A percentile compares a stretch with the other conserved stretches of the same genome.
phyloP scores from a whole-genome alignment of 768 basidiomycete genomes.

The Termitomyces sp. region DNA sequence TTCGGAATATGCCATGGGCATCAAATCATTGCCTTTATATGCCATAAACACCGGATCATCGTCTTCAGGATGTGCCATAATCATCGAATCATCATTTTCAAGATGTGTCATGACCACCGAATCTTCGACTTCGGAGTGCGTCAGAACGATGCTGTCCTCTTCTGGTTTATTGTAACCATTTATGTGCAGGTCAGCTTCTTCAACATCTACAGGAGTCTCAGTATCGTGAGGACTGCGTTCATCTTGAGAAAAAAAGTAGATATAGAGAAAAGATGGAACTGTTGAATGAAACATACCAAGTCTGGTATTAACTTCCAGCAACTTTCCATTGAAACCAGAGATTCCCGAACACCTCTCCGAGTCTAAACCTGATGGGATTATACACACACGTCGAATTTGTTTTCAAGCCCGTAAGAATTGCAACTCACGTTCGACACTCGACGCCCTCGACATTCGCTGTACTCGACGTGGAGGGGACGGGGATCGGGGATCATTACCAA shows the following conservation, averaged over 20 bases:
- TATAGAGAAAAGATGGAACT: not conserved
- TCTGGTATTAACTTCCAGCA: not conserved
- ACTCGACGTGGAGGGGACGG: not conserved
- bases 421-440: not conserved
- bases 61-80: no score
- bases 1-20: no score
- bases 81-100: no score
- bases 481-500: not conserved
- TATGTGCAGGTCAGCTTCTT: not conserved
- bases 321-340: not conserved
- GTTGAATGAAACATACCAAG: not conserved
- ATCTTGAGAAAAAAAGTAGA: not conserved
- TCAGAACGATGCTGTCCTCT: not conserved
- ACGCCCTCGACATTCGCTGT: not conserved
- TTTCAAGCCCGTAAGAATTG: no score
- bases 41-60: no score
- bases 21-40: no score
- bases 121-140: not conserved
- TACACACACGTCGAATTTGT: not conserved
- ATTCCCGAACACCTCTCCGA: not conserved
- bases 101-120: not conserved
- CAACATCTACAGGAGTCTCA: not conserved
- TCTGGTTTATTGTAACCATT: not conserved
- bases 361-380: not conserved
- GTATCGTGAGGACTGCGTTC: not conserved